These are phyloP conservation scores for Cynara cardunculus DNA, from an alignment of 129 eudicot species.

Conservation along the genomic window DNA sequence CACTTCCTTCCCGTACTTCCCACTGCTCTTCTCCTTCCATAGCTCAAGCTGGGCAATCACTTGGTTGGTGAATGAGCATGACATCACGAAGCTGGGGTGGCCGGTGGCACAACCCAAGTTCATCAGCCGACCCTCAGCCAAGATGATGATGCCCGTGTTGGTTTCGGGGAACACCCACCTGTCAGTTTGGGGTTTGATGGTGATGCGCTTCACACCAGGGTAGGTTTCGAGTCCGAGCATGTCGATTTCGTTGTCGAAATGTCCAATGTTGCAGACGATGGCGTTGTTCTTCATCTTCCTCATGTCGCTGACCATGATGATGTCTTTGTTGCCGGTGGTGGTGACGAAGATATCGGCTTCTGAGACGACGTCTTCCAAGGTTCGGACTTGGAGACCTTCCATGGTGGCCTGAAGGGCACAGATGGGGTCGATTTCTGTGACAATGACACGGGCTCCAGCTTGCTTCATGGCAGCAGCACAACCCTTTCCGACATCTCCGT, in stretches of 20 bases:
- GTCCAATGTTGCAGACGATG: constrained; percentile 98
- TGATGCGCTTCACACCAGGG: constrained; percentile 85
- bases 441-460: constrained; percentile 88
- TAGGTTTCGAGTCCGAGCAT: constrained; percentile 91
- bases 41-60: constrained; percentile 82
- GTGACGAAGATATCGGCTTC: constrained; percentile 88
- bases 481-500: constrained; percentile 97
- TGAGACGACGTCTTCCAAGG: constrained; percentile 67
- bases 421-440: constrained; percentile 91
- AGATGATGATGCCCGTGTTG: constrained; percentile 60
- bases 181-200: constrained; percentile 95
- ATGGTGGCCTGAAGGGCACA: constrained; percentile 96
- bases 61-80: constrained; percentile 92
- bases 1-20: constrained; percentile 81
- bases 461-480: constrained; percentile 85
- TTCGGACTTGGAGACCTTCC: constrained; percentile 87
- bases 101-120: constrained; percentile 98
- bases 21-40: constrained; percentile 59
- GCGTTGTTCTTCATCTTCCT: constrained; percentile 94
- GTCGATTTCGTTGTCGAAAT: constrained; percentile 94
- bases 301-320: constrained; percentile 92
- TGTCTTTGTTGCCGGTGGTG: constrained; percentile 98
- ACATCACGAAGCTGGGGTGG: constrained; percentile 95
- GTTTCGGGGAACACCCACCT: constrained; percentile 93
- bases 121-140: constrained; percentile 96